Evolutionary conservation across 2,329 filamentous ascomycete species (phyloP).

Genomic region (Daldinia sp.): DNA sequence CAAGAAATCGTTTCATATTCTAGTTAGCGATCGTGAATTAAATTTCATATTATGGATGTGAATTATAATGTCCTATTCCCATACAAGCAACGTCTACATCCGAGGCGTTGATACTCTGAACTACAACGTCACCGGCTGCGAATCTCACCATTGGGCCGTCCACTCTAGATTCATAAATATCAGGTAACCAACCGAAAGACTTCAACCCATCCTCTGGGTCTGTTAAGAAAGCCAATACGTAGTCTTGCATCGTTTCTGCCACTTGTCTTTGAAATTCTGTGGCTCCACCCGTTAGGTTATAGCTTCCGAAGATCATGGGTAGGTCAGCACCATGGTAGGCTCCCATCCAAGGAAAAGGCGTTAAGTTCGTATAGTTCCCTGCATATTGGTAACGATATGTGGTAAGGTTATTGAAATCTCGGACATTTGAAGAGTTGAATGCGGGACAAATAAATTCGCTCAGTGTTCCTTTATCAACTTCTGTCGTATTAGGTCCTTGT

Average conservation of each 20-base stretch:
- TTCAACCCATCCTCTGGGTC: conserved; percentile 40
- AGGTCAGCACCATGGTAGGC: conserved; percentile 49
- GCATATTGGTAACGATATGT: conserved; percentile 58
- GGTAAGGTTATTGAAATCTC: conserved; percentile 45
- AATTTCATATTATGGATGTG: conserved; percentile 22
- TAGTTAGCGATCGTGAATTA: conserved; percentile 3
- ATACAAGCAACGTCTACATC: conserved; percentile 43
- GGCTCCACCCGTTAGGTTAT: conserved; percentile 44
- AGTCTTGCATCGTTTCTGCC: conserved; percentile 46
- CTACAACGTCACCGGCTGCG: conserved; percentile 21
- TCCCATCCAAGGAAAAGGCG: conserved; percentile 55
- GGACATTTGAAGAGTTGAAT: conserved; percentile 40
- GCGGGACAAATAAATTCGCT: conserved; percentile 44
- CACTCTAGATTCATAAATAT: conserved; percentile 2
- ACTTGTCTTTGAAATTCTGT: conserved; percentile 43
- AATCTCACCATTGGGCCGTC: conserved; percentile 38
- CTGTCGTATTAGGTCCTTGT: conserved; percentile 40
- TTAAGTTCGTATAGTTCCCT: conserved; percentile 56
- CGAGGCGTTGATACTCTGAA: conserved; percentile 41
- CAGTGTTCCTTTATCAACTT: conserved; percentile 44
- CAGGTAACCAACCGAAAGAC: conserved; percentile 33
- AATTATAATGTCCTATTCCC: conserved; percentile 34
- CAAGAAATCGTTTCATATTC: neutral
- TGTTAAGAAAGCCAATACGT: conserved; percentile 44
- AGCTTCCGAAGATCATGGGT: conserved; percentile 48